Conservation (phyloP, 352 stramenopile genomes). For the Globisporangium carolinianum region DNA sequence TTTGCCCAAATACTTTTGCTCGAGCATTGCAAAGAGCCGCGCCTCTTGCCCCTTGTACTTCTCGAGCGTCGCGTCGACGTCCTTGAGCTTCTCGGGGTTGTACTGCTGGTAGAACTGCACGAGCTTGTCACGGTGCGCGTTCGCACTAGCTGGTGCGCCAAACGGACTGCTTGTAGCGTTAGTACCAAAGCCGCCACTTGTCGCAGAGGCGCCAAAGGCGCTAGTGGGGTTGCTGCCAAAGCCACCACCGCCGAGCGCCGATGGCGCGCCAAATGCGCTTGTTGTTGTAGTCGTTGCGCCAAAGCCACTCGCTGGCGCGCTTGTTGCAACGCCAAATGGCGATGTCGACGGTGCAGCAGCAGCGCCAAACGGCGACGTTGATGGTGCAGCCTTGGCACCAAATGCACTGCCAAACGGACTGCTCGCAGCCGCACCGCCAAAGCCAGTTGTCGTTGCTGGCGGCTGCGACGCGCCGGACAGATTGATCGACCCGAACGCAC, state of each 20-base stretch:
- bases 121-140: conserved; percentile 49
- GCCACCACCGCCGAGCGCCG: conserved; percentile 8
- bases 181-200: neutral
- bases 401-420: conserved; percentile 24
- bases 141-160: conserved; percentile 17
- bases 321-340: conserved; percentile 19
- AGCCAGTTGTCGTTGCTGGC: conserved; percentile 14
- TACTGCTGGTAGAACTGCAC: conserved; percentile 67
- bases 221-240: conserved; percentile 7
- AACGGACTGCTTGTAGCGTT: conserved; percentile 20
- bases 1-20: conserved; percentile 63
- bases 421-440: conserved; percentile 26
- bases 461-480: conserved; percentile 9
- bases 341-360: conserved; percentile 19
- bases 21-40: conserved; percentile 62
- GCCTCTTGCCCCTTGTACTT: conserved; percentile 73
- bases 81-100: conserved; percentile 62
- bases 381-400: conserved; percentile 19
- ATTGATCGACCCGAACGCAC: conserved; percentile 32
- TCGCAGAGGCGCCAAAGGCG: neutral
- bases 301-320: too few relatives aligned
- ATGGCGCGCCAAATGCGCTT: conserved; percentile 8
- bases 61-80: conserved; percentile 57
- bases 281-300: too few relatives aligned
- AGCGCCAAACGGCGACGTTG: conserved; percentile 40